A percentile compares a stretch with the other conserved stretches of the same genome.
Evolutionary conservation across 148 eudicot species (phyloP).

Genomic region (Rhododendron molle): DNA sequence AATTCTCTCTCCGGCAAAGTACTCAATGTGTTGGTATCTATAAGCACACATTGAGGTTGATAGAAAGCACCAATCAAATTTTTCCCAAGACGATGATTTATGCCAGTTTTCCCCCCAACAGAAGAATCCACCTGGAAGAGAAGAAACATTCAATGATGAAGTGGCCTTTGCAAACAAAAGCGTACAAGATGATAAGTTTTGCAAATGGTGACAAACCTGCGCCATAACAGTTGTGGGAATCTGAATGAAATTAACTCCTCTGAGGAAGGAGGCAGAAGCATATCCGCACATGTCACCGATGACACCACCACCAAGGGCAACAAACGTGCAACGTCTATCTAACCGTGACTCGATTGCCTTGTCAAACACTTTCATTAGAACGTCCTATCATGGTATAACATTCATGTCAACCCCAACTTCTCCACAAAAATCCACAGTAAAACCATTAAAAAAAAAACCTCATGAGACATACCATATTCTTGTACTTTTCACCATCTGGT

Average conservation of each 20-base stretch:
- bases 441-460: constrained; percentile 4
- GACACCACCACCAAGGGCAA: constrained; percentile 98
- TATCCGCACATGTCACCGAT: constrained; percentile 98
- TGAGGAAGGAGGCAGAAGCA: constrained; percentile 95
- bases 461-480: constrained; percentile 71
- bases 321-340: constrained; percentile 85
- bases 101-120: constrained; percentile 97
- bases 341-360: constrained; percentile 92
- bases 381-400: constrained; percentile 45
- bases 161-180: background rate
- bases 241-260: constrained; percentile 96
- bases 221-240: constrained; percentile 99
- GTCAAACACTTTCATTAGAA: constrained; percentile 88
- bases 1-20: constrained; percentile 94
- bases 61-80: constrained; percentile 97
- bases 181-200: background rate
- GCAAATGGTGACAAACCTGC: constrained; percentile 47
- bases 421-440: background rate
- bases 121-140: constrained; percentile 85
- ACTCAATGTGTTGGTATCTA: constrained; percentile 80
- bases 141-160: background rate
- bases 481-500: constrained; percentile 90
- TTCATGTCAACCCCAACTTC: constrained; percentile 6
- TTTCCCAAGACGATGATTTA: constrained; percentile 80
- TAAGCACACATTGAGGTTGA: constrained; percentile 95